phyloP scores from a whole-genome alignment of 2,329 filamentous ascomycete species.

The Cadophora sp. region DNA sequence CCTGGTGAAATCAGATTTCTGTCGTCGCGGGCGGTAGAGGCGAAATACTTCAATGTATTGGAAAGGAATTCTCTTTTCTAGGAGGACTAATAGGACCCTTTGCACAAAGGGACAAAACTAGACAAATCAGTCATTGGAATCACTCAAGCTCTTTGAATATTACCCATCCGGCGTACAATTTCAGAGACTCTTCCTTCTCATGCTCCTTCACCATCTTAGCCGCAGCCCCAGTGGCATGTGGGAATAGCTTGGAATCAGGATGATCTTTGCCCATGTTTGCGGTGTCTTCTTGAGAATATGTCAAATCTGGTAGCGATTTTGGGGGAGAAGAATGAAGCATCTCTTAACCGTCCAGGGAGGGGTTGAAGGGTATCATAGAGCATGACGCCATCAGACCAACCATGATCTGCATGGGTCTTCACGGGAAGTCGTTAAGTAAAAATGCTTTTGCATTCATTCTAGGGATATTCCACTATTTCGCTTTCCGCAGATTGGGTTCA shows the following conservation, averaged over 20 bases:
- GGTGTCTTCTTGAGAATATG: background rate
- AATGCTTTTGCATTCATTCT: background rate
- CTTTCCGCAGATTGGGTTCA: background rate
- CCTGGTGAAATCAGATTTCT: constrained; percentile 12
- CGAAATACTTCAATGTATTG: constrained; percentile 73
- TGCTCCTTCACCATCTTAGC: constrained; percentile 55
- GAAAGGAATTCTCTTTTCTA: constrained; percentile 76
- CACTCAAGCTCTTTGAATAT: background rate
- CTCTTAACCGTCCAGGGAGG: background rate
- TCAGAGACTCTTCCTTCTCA: constrained; percentile 57
- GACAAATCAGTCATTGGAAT: background rate
- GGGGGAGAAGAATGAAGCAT: background rate
- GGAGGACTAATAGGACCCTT: constrained; percentile 73
- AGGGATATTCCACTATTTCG: background rate
- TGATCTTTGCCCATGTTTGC: constrained; percentile 31
- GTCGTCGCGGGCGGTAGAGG: background rate
- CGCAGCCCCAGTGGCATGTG: constrained; percentile 56
- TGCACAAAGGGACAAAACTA: constrained; percentile 68
- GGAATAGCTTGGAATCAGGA: constrained; percentile 45
- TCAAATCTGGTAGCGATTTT: too few species aligned
- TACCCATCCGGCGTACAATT: constrained; percentile 79
- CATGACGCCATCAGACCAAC: background rate
- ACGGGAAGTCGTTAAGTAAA: background rate
- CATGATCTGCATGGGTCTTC: background rate
- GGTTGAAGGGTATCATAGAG: background rate